Base-by-base conservation (phyloP, 257 asterid genomes). In the Jaltomata sinuosa region DNA sequence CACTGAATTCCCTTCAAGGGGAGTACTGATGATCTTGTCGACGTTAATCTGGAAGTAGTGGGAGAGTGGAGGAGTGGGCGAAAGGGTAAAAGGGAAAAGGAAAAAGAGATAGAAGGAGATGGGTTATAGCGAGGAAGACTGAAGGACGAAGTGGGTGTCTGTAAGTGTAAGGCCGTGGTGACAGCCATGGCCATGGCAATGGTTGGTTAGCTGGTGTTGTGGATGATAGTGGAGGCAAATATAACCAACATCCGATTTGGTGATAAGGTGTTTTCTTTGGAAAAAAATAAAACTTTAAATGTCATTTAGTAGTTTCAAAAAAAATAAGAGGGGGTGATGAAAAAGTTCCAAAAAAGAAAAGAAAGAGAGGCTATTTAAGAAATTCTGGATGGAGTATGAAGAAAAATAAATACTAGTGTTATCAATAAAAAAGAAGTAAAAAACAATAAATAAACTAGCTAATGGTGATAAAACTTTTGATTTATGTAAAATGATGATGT, bases 101-200 rank as follows among this genome's bases (percentile, higher is more conserved):
- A 69, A 69, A 61, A 57, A 45, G 84, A 71, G 50, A 82, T 29
- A 2, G 65, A 67, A 45, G 87, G 74, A 31, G 92, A 65, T 80
- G 89, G 79, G 74, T 15, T 32, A 64, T 72, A 9, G 85, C 65
- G 52, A 27, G 68, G 31, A 83, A 83, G 22, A 31, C 83, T 71
- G 65, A 64, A 83, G 42, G 78, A 71, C 53, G 85, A 80, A 89
- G 90, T 19, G 54, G 79, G 65, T 50, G 42, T 16, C 6, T 77
- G 81, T 45, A 89, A 87, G 5, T 49, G 81, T 45, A 89, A 85
- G 72, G 91, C 93, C 90, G 91, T 88, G 87, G 87, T 54, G 61
- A 87, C 87, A 87, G 97, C 93, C 95, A 92, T 93, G 76, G 85
- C 72, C 15, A 52, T 64, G 91, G 86, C 22, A 27, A 31, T 27